These are phyloP conservation scores for Lyophyllum semitale DNA, from an alignment of 768 basidiomycete genomes.

Conservation along the genomic window DNA sequence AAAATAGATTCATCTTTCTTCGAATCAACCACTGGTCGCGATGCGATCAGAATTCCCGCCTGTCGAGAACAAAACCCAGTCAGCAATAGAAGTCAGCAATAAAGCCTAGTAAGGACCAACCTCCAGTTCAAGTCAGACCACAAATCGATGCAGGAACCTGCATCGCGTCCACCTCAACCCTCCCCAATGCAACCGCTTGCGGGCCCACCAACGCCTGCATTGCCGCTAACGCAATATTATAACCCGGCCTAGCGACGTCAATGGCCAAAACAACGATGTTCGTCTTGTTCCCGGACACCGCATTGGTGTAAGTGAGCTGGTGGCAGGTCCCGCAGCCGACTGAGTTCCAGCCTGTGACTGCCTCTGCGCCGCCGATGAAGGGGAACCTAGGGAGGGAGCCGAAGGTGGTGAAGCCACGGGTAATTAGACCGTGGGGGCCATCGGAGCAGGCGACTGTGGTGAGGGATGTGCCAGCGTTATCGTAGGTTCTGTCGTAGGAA, in stretches of 20 bases:
- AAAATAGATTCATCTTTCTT: no score
- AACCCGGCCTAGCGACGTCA: slow-evolving; percentile 34
- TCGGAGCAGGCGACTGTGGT: slow-evolving; percentile 48
- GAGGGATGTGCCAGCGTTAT: slow-evolving; percentile 31
- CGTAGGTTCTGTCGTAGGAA: slow-evolving; percentile 44
- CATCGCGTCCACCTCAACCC: slow-evolving; percentile 4
- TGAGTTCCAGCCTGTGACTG: slow-evolving; percentile 47
- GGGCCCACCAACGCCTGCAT: slow-evolving; percentile 29
- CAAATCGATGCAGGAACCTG: slow-evolving; percentile 13
- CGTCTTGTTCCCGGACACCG: slow-evolving; percentile 15
- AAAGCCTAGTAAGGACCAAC: not conserved
- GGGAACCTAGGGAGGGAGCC: slow-evolving; percentile 52
- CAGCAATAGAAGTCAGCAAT: not conserved
- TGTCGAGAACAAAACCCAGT: not conserved
- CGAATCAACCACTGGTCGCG: no score
- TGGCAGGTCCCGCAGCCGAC: slow-evolving; percentile 55
- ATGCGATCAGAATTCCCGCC: no score
- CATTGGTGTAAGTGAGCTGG: slow-evolving; percentile 42
- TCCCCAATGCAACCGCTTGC: slow-evolving; percentile 8
- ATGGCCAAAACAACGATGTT: slow-evolving; percentile 47
- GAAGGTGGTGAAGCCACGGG: slow-evolving; percentile 42
- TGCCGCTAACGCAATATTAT: slow-evolving; percentile 25
- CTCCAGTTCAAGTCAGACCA: slow-evolving; percentile 8
- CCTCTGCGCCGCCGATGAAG: slow-evolving; percentile 48
- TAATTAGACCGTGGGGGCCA: slow-evolving; percentile 46